Evolutionary conservation across 75 land plant species (phyloP).

Genomic region (Pinus taeda): DNA sequence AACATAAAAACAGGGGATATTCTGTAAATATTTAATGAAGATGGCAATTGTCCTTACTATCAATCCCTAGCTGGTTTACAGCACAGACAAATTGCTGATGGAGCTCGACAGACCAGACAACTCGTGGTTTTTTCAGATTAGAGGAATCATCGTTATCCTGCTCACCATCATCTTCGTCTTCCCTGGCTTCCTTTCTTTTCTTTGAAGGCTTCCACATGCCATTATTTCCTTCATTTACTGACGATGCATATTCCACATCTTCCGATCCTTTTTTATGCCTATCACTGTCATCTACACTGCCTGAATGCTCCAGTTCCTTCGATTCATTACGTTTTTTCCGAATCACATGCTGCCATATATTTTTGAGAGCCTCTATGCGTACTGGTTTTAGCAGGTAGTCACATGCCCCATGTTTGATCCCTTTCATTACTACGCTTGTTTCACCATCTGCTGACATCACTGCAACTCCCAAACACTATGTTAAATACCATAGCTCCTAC

Average conservation of each 20-base stretch:
- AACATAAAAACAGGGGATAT: too few relatives aligned
- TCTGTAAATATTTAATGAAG: too few relatives aligned
- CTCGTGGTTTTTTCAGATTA: slow-evolving; percentile 79
- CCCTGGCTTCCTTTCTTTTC: slow-evolving; percentile 50
- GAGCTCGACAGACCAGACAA: slow-evolving; percentile 96
- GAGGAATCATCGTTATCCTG: slow-evolving; percentile 74
- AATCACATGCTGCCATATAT: slow-evolving; percentile 90
- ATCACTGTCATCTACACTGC: slow-evolving; percentile 51
- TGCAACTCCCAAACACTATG: slow-evolving; percentile 24
- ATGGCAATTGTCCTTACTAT: slow-evolving; percentile 50
- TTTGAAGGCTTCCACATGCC: slow-evolving; percentile 43
- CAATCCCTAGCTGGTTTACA: slow-evolving; percentile 88
- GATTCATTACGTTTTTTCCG: slow-evolving; percentile 57
- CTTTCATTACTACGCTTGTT: slow-evolving; percentile 82
- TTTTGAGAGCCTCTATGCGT: slow-evolving; percentile 75
- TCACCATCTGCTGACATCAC: slow-evolving; percentile 94
- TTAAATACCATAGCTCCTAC: background rate
- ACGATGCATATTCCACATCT: slow-evolving; percentile 56
- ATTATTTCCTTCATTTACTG: slow-evolving; percentile 60
- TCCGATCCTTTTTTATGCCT: slow-evolving; percentile 34
- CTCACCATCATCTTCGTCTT: slow-evolving; percentile 77
- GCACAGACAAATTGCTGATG: slow-evolving; percentile 94
- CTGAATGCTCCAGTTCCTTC: slow-evolving; percentile 48
- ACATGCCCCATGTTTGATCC: slow-evolving; percentile 91
- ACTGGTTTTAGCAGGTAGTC: slow-evolving; percentile 91